Evolutionary conservation across 139 green algal species (phyloP).

Genomic region (Desmodesmus armatus): DNA sequence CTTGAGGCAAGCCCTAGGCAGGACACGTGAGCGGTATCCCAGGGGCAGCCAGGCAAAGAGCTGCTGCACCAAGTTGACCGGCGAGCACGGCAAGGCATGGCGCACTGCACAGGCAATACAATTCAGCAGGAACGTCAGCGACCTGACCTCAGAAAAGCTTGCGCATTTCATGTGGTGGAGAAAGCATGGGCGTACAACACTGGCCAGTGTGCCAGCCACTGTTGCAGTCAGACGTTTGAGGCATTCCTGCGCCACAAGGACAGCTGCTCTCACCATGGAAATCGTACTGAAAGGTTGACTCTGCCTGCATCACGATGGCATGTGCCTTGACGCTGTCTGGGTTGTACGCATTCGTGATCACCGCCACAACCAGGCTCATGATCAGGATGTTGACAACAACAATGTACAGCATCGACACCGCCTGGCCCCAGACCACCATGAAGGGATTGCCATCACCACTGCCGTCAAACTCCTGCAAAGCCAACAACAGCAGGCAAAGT

Average conservation of each 20-base stretch:
- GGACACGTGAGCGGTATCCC: not conserved
- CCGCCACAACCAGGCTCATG: constrained; percentile 28
- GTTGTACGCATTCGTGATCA: constrained; percentile 18
- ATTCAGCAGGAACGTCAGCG: too few relatives aligned
- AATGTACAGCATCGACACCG: not conserved
- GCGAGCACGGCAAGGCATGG: not conserved
- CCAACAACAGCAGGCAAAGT: not conserved
- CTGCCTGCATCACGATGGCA: not conserved
- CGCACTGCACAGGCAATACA: not conserved
- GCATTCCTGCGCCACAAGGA: not conserved
- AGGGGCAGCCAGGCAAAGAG: constrained; percentile 12
- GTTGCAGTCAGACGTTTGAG: not conserved
- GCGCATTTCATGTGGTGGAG: too few relatives aligned
- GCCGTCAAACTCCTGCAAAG: constrained; percentile 1
- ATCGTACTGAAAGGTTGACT: not conserved
- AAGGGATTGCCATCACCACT: not conserved
- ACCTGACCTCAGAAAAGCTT: too few relatives aligned
- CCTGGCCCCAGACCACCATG: constrained; percentile 8
- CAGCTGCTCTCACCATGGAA: not conserved
- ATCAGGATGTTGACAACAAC: constrained; percentile 19
- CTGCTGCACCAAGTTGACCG: constrained; percentile 10
- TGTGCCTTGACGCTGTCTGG: not conserved
- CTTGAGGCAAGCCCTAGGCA: not conserved
- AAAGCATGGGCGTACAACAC: too few relatives aligned
- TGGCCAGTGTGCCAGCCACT: not conserved